These are phyloP conservation scores for Candida jianshihensis DNA, from an alignment of 805 yeast genomes.

Conservation along the genomic window DNA sequence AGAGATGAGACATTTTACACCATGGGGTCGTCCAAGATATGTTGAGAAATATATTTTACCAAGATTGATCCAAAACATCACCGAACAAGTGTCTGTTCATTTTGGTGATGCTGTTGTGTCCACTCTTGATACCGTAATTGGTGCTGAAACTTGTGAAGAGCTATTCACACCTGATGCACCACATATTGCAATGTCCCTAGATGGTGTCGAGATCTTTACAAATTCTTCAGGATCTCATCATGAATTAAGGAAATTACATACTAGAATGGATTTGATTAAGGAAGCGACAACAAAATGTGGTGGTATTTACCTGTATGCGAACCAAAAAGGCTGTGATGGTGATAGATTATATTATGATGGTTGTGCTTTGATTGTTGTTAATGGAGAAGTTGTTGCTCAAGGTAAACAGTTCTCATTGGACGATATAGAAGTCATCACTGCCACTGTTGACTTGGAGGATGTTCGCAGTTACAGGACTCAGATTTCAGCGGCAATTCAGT, in stretches of 20 bases:
- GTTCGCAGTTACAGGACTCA: conserved; percentile 76
- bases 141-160: conserved; percentile 99
- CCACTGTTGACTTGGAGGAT: conserved; percentile 89
- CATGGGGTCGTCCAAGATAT: conserved; percentile 78
- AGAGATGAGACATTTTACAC: conserved; percentile 95
- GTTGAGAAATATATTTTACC: conserved; percentile 76
- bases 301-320: conserved; percentile 87
- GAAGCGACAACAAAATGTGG: conserved; percentile 97
- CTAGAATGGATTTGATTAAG: conserved; percentile 74
- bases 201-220: conserved; percentile 96
- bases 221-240: conserved; percentile 98
- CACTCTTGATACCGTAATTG: conserved; percentile 80
- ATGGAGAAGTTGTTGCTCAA: conserved; percentile 89
- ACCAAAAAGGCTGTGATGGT: conserved; percentile 98
- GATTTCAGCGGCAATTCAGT: conserved; percentile 44
- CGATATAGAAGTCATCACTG: conserved; percentile 94
- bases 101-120: conserved; percentile 90
- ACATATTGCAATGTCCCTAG: conserved; percentile 83
- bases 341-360: conserved; percentile 97
- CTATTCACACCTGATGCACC: conserved; percentile 95
- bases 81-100: conserved; percentile 61
- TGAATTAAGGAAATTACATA: conserved; percentile 82
- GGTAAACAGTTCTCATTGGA: conserved; percentile 83
- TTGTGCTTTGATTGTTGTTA: conserved; percentile 87
- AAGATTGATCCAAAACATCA: conserved; percentile 50